Base-by-base conservation (phyloP, 2,329 filamentous ascomycete genomes). In the Cordyceps sp. region DNA sequence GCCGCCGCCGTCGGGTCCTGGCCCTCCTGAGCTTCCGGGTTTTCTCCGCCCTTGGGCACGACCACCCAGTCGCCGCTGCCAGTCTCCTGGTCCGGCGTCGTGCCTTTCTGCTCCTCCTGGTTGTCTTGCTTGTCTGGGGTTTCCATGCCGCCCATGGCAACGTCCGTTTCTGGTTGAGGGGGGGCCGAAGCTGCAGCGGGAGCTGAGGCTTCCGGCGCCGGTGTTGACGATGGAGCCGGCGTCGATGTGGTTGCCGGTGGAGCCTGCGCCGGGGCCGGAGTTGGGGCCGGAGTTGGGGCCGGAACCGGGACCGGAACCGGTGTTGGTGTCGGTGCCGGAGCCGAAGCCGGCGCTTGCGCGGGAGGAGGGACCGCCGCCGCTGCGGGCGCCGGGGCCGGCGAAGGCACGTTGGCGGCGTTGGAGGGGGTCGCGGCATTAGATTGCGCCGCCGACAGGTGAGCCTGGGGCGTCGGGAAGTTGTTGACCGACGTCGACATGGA, bases 61-160 rank as follows among this genome's bases (percentile, higher is more conserved):
- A 85, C 75, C 4, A 84, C 74, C 79, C 79, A 85, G 39, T 85
- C 80, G 20, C 69, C 75, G 33, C 57, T 63, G 15, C 60, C 66
- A 1, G 62, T 63, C 4, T 58, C 60, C 34, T 66, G 61, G 33
- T 64, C 62, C 10, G 61, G 55, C 10, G 66, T 62, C 14, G 61
- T 62, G 12, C 48, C 48, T 9, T 54, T n/a, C 4, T 20, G 14
- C 17, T 18, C 46, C 15, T 54, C 50, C 15, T 51, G 47, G 26
- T 54, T 49, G 21, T 45, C 17, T 13, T 37, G 28, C 28, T 43
- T 54, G 15, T 18, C 16, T 9, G 26, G 21, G 12, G 21, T 12
- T 13, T 62, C 55, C 18, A 68, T 64, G 34, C 68, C 68, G 13
- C 67, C 64, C 70, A 82, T 64, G 22, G 51, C 39, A 5, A 61